Evolutionary conservation across 345 rosid genomes (phyloP).

Genomic region (Tarenaya hassleriana): DNA sequence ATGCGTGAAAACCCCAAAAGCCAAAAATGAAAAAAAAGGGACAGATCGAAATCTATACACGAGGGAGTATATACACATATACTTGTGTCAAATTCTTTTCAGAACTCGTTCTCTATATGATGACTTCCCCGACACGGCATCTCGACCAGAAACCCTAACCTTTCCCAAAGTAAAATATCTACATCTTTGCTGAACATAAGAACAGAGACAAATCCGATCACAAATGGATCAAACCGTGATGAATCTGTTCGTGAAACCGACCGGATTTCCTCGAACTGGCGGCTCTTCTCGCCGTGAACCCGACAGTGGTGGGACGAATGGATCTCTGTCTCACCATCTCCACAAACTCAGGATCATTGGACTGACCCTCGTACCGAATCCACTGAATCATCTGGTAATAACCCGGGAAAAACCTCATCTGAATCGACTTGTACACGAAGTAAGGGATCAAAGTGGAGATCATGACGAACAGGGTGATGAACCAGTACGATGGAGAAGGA

Average conservation of each 20-base stretch:
- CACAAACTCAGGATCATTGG: constrained; percentile 61
- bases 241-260: constrained; percentile 25
- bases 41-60: neutral
- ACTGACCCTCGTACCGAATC: constrained; percentile 58
- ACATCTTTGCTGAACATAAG: too few species aligned
- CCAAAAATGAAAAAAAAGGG: neutral
- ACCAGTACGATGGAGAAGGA: constrained; percentile 53
- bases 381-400: constrained; percentile 52
- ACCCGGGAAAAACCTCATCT: constrained; percentile 50
- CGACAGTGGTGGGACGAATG: constrained; percentile 66
- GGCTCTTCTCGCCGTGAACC: constrained; percentile 49
- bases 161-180: constrained; percentile 13
- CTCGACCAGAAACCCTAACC: constrained; percentile 14
- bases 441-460: constrained; percentile 52
- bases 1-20: neutral
- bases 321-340: constrained; percentile 82
- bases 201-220: constrained; percentile 11
- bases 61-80: constrained; percentile 12
- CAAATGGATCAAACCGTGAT: constrained; percentile 22
- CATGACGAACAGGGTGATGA: constrained; percentile 47
- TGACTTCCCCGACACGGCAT: constrained; percentile 16
- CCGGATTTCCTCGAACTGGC: constrained; percentile 30
- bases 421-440: constrained; percentile 51
- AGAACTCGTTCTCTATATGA: neutral
- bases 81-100: neutral